Evolutionary conservation across 192 early-diverging fungal genomes (phyloP).

Genomic region (Ramicandelaber brevisporus): DNA sequence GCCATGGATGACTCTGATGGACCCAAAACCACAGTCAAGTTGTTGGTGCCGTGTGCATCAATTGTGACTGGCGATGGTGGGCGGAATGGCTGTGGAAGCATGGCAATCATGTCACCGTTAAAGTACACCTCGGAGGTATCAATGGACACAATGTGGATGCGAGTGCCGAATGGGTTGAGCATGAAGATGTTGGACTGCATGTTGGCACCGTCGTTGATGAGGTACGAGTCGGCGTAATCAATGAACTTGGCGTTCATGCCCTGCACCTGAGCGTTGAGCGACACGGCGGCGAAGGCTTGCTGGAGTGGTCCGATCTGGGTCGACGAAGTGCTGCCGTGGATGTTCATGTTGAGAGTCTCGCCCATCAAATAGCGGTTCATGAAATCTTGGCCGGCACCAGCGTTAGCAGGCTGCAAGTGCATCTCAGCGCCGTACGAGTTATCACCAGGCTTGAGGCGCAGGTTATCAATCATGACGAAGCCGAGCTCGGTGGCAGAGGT

Average conservation of each 20-base stretch:
- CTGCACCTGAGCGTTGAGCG: too few relatives aligned
- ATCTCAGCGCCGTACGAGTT: constrained; percentile 16
- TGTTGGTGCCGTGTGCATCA: background rate
- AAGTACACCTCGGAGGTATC: too few relatives aligned
- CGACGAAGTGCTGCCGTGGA: too few relatives aligned
- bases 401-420: constrained; percentile 16
- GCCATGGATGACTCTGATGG: background rate
- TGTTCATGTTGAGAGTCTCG: constrained; percentile 1
- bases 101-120: too few relatives aligned
- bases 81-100: background rate
- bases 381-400: constrained; percentile 14
- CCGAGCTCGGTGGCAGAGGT: constrained; percentile 14
- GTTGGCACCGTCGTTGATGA: too few relatives aligned
- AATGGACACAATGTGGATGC: too few relatives aligned
- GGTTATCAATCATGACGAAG: constrained; percentile 11
- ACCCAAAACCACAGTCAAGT: background rate
- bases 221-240: too few relatives aligned
- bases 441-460: constrained; percentile 17
- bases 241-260: too few relatives aligned
- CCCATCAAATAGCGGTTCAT: constrained; percentile 21
- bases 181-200: too few relatives aligned
- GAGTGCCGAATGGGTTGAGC: too few relatives aligned
- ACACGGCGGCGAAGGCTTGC: too few relatives aligned
- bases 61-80: background rate
- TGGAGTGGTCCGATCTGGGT: too few relatives aligned